Percentiles rank a stretch among this genome's conserved stretches.
These are phyloP conservation scores for Kwoniella pini DNA, from an alignment of 768 basidiomycete species.

Conservation along the genomic window DNA sequence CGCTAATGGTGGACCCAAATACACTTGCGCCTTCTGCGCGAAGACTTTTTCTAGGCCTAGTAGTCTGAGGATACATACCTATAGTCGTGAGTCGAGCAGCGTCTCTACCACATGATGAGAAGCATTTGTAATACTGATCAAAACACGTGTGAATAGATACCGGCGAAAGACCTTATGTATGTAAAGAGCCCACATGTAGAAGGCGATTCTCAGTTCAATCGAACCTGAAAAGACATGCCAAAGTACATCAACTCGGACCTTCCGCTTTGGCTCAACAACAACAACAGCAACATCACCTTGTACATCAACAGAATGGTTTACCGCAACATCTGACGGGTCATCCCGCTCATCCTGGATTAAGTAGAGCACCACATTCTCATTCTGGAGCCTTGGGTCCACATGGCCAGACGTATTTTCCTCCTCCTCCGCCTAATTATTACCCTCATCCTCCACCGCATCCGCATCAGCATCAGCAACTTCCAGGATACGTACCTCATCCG, in stretches of 20 bases:
- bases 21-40: constrained; percentile 45
- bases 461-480: neutral
- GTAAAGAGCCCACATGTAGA: constrained; percentile 45
- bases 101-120: too few species aligned
- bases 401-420: neutral
- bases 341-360: constrained; percentile 12
- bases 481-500: constrained; percentile 7
- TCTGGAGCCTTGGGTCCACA: neutral
- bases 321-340: neutral
- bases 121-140: too few species aligned
- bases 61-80: constrained; percentile 50
- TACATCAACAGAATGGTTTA: neutral
- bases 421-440: neutral
- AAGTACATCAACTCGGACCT: constrained; percentile 43
- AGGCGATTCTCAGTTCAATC: constrained; percentile 52
- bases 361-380: constrained; percentile 6
- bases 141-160: too few species aligned
- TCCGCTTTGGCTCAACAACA: constrained; percentile 1
- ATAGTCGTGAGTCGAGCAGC: constrained; percentile 46
- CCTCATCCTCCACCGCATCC: neutral
- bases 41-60: constrained; percentile 52
- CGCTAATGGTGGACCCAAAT: constrained; percentile 40
- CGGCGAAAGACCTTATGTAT: constrained; percentile 50
- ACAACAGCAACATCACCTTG: neutral
- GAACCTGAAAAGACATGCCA: constrained; percentile 52